Conservation (phyloP, 202 grass and related monocot species). For the Digitaria exilis region DNA sequence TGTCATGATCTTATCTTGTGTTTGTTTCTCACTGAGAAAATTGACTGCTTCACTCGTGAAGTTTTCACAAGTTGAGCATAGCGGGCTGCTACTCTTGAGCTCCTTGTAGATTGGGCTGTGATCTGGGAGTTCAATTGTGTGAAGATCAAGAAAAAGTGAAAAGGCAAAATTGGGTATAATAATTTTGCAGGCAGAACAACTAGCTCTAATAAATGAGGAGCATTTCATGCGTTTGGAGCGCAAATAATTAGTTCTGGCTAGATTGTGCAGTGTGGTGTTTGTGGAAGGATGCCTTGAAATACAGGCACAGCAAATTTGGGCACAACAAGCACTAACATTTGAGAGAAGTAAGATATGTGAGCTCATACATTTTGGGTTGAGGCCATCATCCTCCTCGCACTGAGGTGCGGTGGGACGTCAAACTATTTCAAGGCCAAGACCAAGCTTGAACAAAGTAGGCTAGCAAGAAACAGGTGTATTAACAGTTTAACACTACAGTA, state of each 20-base stretch:
- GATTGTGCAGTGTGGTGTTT: neutral
- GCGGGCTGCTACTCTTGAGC: constrained; percentile 25
- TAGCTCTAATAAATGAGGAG: neutral
- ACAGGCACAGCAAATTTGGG: neutral
- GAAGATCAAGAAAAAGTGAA: constrained; percentile 22
- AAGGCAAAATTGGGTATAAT: neutral
- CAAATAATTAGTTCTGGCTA: neutral
- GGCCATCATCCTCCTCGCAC: neutral
- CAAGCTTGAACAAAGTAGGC: neutral
- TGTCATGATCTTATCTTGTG: constrained; percentile 60
- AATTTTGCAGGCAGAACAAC: neutral
- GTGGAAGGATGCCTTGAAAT: neutral
- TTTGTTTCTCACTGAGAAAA: constrained; percentile 69
- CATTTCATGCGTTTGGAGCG: neutral
- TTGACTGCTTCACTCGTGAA: constrained; percentile 52
- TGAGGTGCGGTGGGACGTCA: neutral
- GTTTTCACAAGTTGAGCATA: constrained; percentile 65
- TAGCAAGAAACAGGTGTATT: neutral
- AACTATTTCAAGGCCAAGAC: neutral
- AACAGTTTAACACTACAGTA: neutral
- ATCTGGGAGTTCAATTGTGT: neutral
- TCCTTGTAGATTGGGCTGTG: constrained; percentile 4
- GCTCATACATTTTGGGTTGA: neutral
- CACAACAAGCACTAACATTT: neutral
- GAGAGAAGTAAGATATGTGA: neutral